These are phyloP conservation scores for Magnusiomyces fungicola DNA, from an alignment of 1,139 yeast species.

Conservation along the genomic window DNA sequence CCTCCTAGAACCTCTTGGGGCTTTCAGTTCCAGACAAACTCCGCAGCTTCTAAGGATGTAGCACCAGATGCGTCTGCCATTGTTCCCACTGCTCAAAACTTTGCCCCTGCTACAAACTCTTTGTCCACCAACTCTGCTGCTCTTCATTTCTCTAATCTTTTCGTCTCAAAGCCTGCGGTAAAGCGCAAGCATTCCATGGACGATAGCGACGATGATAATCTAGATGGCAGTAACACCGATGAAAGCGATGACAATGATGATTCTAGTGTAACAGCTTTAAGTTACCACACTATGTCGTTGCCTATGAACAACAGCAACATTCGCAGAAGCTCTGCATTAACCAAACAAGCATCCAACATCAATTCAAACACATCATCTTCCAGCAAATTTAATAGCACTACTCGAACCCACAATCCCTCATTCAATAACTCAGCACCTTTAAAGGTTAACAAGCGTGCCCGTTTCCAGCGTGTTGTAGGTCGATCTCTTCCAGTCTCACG, in stretches of 20 bases:
- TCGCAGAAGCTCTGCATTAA: no score
- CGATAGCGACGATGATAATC: not conserved
- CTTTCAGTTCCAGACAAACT: constrained; percentile 8
- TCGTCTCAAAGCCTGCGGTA: constrained; percentile 3
- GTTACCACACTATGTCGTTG: no score
- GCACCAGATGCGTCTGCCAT: not conserved
- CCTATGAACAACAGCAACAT: no score
- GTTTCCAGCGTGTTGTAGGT: constrained; percentile 21
- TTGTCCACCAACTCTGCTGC: not conserved
- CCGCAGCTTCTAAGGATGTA: not conserved
- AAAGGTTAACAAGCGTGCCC: constrained; percentile 10
- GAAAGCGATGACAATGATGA: not conserved
- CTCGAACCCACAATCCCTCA: no score
- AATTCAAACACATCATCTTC: no score
- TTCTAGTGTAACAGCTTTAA: no score
- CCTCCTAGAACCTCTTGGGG: constrained; percentile 16
- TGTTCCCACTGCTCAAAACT: not conserved
- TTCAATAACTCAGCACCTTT: no score
- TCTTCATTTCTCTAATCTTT: not conserved
- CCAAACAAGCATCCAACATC: no score
- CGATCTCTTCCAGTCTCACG: constrained; percentile 50
- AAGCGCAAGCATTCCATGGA: constrained; percentile 3
- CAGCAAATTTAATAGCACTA: no score
- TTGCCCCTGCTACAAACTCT: not conserved
- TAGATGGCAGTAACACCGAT: not conserved